These are phyloP conservation scores for Paraleonurus japonicus DNA, from an alignment of 257 asterid species.

Conservation along the genomic window DNA sequence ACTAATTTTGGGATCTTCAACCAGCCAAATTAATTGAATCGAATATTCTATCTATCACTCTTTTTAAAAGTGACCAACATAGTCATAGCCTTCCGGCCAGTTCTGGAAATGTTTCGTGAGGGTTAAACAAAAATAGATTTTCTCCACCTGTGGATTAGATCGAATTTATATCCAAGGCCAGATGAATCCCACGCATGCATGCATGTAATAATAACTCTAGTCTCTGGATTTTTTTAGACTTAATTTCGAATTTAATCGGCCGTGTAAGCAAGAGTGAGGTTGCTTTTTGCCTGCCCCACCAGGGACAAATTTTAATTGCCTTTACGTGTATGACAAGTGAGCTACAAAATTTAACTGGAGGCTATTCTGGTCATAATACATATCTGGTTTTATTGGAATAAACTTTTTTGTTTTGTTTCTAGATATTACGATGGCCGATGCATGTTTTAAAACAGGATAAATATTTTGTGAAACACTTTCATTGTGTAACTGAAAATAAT, in stretches of 20 bases:
- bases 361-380: background rate
- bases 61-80: too few relatives aligned
- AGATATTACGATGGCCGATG: background rate
- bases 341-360: constrained; percentile 6
- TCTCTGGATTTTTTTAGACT: too few relatives aligned
- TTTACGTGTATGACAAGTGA: constrained; percentile 72
- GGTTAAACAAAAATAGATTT: too few relatives aligned
- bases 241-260: constrained; percentile 31
- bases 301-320: constrained; percentile 53
- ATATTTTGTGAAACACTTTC: too few relatives aligned
- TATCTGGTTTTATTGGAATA: too few relatives aligned
- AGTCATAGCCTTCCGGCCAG: too few relatives aligned
- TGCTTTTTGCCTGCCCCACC: constrained; percentile 67
- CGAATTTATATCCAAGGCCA: background rate
- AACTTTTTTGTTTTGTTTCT: background rate
- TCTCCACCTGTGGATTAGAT: too few relatives aligned
- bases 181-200: constrained; percentile 24
- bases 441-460: background rate
- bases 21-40: too few relatives aligned
- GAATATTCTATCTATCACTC: too few relatives aligned
- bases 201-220: background rate
- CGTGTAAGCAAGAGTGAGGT: constrained; percentile 70
- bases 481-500: too few relatives aligned
- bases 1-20: too few relatives aligned
- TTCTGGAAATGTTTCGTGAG: too few relatives aligned